Evolutionary conservation across 2,329 filamentous ascomycete genomes (phyloP), one percentile per base, ranked within the genome.

Genomic region (Trichoderma atrobrunneum): DNA sequence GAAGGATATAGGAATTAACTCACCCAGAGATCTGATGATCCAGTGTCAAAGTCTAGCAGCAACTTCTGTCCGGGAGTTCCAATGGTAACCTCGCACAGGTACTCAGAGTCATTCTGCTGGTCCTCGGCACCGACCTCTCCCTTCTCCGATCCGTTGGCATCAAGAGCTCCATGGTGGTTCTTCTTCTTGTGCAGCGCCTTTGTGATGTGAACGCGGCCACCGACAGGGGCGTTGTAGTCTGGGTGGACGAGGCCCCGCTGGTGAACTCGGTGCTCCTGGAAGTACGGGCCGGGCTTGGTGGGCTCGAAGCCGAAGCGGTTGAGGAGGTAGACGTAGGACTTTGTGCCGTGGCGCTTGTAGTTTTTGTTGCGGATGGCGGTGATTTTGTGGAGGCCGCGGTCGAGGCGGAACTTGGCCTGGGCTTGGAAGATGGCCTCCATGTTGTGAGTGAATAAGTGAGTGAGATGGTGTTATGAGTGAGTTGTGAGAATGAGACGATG

Each of bases 11-110:
- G 11, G 6, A 1, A 61, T 12, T 1, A 4, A 34, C 65, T 48
- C 1, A 86, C 77, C 69, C 75, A 77, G 4, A 81, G 74, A 34
- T 80, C 78, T 54, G 77, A 76, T 16, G 77, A 76, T 11, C 76
- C 75, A 0, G 75, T 77, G 56, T 77, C 76, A 61, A 77, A 75
- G 70, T 75, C 71, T 11, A 77, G 60, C 34, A 59, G 6, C 4
- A 76, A 36, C 12, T 34, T 74, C 70, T 76, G 75, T 2, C 72
- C 61, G 6, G 75, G 76, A 10, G 74, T 73, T 7, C 76, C 74
- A 34, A 77, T 75, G 10, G 72, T 54, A 18, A 76, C 75, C 12
- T 72, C 61, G 18, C 74, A 61, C 6, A 32, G 51, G 39, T 76
- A 76, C 16, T 75, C 71, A 18, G 21, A 36, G 63, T 76, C 74